phyloP scores from a whole-genome alignment of 1,284 basidiomycete genomes.

The Ganoderma sp. region DNA sequence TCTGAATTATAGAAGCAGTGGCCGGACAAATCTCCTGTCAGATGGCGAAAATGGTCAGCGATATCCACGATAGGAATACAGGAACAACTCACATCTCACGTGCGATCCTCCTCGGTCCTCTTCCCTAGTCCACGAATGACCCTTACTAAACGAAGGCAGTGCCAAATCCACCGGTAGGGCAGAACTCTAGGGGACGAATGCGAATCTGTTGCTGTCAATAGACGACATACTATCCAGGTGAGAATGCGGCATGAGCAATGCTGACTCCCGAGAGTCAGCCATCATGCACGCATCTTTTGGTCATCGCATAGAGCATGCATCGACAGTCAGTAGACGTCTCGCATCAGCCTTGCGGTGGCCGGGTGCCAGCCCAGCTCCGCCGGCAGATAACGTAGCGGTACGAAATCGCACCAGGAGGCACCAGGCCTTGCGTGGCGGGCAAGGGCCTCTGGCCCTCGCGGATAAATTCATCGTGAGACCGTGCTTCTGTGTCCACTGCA shows the following conservation, averaged over 20 bases:
- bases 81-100: background rate
- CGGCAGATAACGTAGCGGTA: background rate
- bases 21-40: background rate
- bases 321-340: constrained; percentile 1
- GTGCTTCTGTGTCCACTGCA: background rate
- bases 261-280: background rate
- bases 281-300: background rate
- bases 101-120: background rate
- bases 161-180: background rate
- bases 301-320: background rate
- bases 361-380: background rate
- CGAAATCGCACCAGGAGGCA: background rate
- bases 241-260: background rate
- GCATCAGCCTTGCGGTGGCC: background rate
- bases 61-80: constrained; percentile 6
- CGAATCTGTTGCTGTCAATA: background rate
- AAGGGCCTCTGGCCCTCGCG: background rate
- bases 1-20: background rate
- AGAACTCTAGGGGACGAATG: background rate
- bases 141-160: background rate
- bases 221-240: background rate
- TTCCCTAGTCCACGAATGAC: background rate
- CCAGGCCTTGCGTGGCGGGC: background rate
- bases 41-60: background rate
- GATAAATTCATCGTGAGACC: background rate